These are phyloP conservation scores for Podila clonocystis DNA, from an alignment of 192 early-diverging fungal species.

Conservation along the genomic window DNA sequence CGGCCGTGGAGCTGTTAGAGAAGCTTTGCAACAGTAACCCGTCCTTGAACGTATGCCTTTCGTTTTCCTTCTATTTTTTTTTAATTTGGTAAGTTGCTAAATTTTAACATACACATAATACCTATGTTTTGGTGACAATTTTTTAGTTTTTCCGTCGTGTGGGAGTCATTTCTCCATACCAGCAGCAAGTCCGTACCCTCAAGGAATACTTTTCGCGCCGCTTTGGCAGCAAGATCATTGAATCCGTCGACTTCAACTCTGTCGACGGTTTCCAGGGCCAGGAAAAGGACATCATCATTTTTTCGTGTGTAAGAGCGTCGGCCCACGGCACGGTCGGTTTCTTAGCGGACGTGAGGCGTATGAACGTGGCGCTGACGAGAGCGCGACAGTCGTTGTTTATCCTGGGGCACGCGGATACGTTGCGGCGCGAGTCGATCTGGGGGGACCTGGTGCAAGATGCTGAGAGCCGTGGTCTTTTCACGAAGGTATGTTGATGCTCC, in stretches of 20 bases:
- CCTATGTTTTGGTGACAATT: too few relatives aligned
- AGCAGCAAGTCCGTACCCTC: constrained; percentile 81
- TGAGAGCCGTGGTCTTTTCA: constrained; percentile 49
- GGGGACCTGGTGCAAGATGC: constrained; percentile 77
- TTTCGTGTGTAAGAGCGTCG: constrained; percentile 90
- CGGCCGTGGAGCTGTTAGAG: constrained; percentile 77
- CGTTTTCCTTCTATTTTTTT: background rate
- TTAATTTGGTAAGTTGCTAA: background rate
- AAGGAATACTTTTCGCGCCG: constrained; percentile 68
- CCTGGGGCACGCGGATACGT: constrained; percentile 73
- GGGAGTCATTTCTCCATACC: constrained; percentile 95
- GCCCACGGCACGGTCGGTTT: constrained; percentile 77
- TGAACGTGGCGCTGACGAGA: constrained; percentile 93
- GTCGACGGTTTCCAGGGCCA: constrained; percentile 98
- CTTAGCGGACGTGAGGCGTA: constrained; percentile 81
- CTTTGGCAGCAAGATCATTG: constrained; percentile 72
- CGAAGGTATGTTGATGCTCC: constrained; percentile 25
- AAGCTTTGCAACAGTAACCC: constrained; percentile 68
- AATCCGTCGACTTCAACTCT: constrained; percentile 91
- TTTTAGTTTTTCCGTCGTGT: constrained; percentile 71
- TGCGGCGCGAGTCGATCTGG: constrained; percentile 77
- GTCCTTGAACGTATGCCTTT: constrained; percentile 54
- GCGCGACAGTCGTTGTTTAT: constrained; percentile 87
- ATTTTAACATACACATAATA: background rate
- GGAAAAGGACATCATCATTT: constrained; percentile 97